phyloP scores from a whole-genome alignment of 768 basidiomycete species.

The Tulasnella sp. region DNA sequence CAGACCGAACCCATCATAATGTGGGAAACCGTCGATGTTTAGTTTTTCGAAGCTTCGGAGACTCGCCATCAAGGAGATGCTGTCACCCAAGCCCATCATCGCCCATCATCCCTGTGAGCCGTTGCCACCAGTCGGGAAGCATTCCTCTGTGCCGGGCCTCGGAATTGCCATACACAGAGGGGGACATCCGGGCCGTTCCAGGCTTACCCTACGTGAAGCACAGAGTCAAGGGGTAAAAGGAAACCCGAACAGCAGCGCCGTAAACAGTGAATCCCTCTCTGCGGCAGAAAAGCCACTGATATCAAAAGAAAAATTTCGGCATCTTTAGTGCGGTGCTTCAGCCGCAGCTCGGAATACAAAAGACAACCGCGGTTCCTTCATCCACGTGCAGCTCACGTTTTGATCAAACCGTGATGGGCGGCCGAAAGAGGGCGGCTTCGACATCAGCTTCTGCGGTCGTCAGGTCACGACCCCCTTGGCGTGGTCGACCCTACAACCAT shows the following conservation, averaged over 20 bases:
- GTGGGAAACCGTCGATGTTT: background rate
- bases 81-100: constrained; percentile 1
- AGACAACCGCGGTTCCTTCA: background rate
- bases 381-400: constrained; percentile 11
- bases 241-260: background rate
- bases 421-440: background rate
- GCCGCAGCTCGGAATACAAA: background rate
- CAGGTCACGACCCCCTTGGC: background rate
- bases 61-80: background rate
- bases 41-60: background rate
- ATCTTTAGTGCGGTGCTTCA: background rate
- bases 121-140: background rate
- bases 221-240: background rate
- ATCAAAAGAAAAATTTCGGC: background rate
- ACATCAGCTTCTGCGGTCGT: background rate
- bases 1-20: background rate
- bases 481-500: constrained; percentile 2
- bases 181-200: background rate
- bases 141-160: background rate
- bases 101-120: background rate
- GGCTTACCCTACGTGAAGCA: background rate
- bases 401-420: background rate
- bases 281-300: background rate
- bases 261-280: background rate
- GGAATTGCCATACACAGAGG: background rate